Conservation (phyloP, 2,329 filamentous ascomycete species). For the Mycosphaerella arachidis region DNA sequence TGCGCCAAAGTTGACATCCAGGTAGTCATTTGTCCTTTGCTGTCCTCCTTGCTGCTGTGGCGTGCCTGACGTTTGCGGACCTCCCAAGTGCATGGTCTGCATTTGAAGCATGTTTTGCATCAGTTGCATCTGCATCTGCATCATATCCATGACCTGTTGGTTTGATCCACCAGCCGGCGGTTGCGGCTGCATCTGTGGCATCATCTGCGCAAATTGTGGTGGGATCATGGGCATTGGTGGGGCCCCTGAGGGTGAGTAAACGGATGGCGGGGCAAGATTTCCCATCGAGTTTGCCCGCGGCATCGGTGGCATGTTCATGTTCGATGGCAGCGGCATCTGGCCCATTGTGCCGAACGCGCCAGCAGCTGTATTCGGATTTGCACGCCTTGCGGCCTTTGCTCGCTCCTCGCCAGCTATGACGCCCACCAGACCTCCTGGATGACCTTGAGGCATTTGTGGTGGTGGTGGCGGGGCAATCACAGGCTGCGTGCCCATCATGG, state of each 20-base stretch:
- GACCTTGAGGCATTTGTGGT: slow-evolving; percentile 33
- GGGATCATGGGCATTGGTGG: slow-evolving; percentile 26
- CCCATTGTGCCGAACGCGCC: slow-evolving; percentile 17
- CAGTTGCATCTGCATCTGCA: slow-evolving; percentile 34
- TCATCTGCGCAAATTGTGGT: slow-evolving; percentile 10
- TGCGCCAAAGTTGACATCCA: slow-evolving; percentile 21
- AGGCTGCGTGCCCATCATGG: slow-evolving; percentile 34
- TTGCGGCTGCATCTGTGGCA: slow-evolving; percentile 25
- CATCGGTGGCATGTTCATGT: slow-evolving; percentile 30
- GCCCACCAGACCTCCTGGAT: slow-evolving; percentile 76
- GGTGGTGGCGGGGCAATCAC: slow-evolving; percentile 20
- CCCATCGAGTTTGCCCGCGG: slow-evolving; percentile 34
- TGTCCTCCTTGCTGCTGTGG: slow-evolving; percentile 12
- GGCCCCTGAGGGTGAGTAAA: slow-evolving; percentile 24
- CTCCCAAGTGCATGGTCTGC: slow-evolving; percentile 32
- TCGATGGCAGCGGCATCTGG: slow-evolving; percentile 28
- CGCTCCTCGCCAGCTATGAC: slow-evolving; percentile 84
- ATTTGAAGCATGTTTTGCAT: slow-evolving; percentile 39
- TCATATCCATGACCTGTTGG: slow-evolving; percentile 18
- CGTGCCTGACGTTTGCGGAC: slow-evolving; percentile 12
- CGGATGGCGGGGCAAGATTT: slow-evolving; percentile 25
- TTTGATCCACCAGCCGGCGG: neutral
- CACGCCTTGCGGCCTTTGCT: slow-evolving; percentile 69
- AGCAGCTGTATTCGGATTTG: slow-evolving; percentile 61
- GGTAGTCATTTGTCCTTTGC: slow-evolving; percentile 21